Evolutionary conservation across 768 basidiomycete genomes (phyloP).

Genomic region (Mycena latifolia): DNA sequence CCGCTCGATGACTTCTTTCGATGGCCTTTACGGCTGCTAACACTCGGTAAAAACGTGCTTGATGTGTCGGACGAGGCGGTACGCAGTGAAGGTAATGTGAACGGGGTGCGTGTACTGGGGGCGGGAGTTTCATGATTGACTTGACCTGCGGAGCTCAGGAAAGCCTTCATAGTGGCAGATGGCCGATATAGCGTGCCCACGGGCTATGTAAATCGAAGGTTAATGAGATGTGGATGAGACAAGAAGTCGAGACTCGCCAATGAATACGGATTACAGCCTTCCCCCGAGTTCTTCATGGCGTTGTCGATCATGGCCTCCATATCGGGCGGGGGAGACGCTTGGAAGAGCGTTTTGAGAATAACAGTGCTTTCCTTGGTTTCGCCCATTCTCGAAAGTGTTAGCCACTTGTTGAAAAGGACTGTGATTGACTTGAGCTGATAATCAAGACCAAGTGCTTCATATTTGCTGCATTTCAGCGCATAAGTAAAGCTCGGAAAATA

Average conservation of each 20-base stretch:
- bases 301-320: slow-evolving; percentile 5
- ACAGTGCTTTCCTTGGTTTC: slow-evolving; percentile 11
- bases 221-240: neutral
- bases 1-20: slow-evolving; percentile 13
- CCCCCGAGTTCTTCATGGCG: neutral
- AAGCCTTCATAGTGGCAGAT: slow-evolving; percentile 21
- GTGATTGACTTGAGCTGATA: slow-evolving; percentile 30
- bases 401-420: slow-evolving; percentile 34
- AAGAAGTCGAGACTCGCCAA: slow-evolving; percentile 3
- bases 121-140: neutral
- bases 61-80: slow-evolving; percentile 19
- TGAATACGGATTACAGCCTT: slow-evolving; percentile 7
- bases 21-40: slow-evolving; percentile 12
- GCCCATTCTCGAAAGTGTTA: slow-evolving; percentile 23
- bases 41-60: slow-evolving; percentile 27
- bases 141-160: slow-evolving; percentile 21
- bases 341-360: slow-evolving; percentile 5
- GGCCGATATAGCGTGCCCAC: slow-evolving; percentile 35
- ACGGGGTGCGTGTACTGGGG: neutral
- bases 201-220: slow-evolving; percentile 21
- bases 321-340: slow-evolving; percentile 2
- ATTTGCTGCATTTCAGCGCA: slow-evolving; percentile 23
- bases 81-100: neutral
- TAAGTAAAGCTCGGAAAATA: too few species aligned
- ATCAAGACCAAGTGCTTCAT: slow-evolving; percentile 34